Conservation (phyloP, 2,329 filamentous ascomycete genomes). For the Phyllosticta ampelicida region DNA sequence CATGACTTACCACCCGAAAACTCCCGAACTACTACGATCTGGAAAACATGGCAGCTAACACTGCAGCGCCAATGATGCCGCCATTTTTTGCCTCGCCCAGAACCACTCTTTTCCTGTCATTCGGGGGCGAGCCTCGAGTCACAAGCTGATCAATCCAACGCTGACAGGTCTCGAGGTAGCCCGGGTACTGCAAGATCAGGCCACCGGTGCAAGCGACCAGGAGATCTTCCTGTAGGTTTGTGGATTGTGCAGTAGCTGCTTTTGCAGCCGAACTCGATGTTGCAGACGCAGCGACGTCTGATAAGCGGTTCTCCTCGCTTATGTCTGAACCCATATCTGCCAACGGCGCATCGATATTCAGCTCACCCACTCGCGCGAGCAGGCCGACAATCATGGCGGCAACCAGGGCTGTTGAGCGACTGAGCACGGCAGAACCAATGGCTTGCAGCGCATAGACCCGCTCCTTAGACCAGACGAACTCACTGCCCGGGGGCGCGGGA, state of each 20-base stretch:
- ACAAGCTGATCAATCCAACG: constrained; percentile 50
- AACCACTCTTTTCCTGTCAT: constrained; percentile 36
- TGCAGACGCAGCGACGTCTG: background rate
- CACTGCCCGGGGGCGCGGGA: constrained; percentile 35
- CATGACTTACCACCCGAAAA: too few species aligned
- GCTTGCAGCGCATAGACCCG: constrained; percentile 50
- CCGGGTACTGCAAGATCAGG: constrained; percentile 69
- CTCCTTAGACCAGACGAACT: constrained; percentile 52
- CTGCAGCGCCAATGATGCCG: constrained; percentile 46
- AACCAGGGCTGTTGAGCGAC: constrained; percentile 61
- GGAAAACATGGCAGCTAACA: constrained; percentile 38
- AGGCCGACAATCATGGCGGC: constrained; percentile 63
- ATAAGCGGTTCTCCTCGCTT: background rate
- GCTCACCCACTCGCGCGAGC: constrained; percentile 57
- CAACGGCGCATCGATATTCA: constrained; percentile 33
- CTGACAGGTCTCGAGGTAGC: constrained; percentile 62
- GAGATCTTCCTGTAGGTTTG: constrained; percentile 48
- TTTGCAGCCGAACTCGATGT: background rate
- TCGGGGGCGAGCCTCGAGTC: constrained; percentile 30
- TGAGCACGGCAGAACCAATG: constrained; percentile 60
- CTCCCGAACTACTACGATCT: too few species aligned
- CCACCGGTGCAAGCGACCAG: constrained; percentile 72
- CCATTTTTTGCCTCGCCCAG: constrained; percentile 43
- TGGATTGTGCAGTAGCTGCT: background rate
- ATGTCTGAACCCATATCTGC: too few species aligned